These are phyloP conservation scores for Suillus cothurnatus DNA, from an alignment of 768 basidiomycete genomes.

Conservation along the genomic window DNA sequence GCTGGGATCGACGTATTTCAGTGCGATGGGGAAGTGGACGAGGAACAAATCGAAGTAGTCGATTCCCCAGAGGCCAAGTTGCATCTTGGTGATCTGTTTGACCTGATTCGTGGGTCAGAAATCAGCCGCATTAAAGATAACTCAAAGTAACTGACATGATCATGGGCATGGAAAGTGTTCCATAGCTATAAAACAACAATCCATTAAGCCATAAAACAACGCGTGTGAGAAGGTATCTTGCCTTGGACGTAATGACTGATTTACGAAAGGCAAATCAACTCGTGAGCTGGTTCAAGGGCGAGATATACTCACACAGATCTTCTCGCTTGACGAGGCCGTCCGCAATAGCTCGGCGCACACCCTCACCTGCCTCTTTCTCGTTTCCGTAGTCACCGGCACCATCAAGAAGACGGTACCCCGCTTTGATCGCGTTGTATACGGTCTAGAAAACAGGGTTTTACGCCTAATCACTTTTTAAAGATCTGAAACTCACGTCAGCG, in stretches of 20 bases:
- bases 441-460: constrained; percentile 45
- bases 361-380: constrained; percentile 82
- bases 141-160: constrained; percentile 52
- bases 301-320: constrained; percentile 68
- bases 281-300: neutral
- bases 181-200: constrained; percentile 54
- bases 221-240: constrained; percentile 17
- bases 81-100: constrained; percentile 55
- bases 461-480: neutral
- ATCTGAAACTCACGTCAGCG: constrained; percentile 50
- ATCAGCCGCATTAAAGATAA: neutral
- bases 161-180: constrained; percentile 86
- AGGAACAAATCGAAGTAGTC: constrained; percentile 83
- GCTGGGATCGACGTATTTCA: constrained; percentile 76
- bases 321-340: constrained; percentile 87
- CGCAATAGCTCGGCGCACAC: constrained; percentile 72
- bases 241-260: constrained; percentile 85
- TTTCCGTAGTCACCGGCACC: constrained; percentile 89
- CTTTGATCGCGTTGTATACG: constrained; percentile 85
- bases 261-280: neutral
- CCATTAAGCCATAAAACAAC: neutral
- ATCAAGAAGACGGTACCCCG: constrained; percentile 85
- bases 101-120: constrained; percentile 41
- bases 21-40: constrained; percentile 84
- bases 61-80: constrained; percentile 81